Evolutionary conservation across 1,139 yeast genomes (phyloP), one percentile per base, ranked within the genome.

Genomic region (Geotrichum cucujoidarum): DNA sequence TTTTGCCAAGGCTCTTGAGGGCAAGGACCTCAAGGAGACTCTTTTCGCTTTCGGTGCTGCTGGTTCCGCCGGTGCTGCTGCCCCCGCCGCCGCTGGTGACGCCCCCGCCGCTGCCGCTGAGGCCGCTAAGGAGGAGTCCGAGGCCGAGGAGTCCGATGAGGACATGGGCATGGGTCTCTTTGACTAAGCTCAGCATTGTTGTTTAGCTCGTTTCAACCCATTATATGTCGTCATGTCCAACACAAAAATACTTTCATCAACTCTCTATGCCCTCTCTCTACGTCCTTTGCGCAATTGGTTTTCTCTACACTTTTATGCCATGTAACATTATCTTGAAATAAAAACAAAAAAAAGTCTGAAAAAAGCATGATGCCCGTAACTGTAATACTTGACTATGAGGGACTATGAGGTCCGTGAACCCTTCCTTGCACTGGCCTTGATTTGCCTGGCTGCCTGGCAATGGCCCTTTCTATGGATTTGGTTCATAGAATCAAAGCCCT

Each of bases 1-100:
- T 67, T 92, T 77, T 78, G 94, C 97, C 68, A 85, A 87, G 80
- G 97, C 97, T 71, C 81, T 92, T 69, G 95, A 84, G 75, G 97
- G 97, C 73, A 86, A 87, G 80, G 81, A 90, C 81, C 77, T 92
- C 73, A 90, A 90, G 82, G 90, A 86, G 69, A 78, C 88, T 71
- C 78, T 87, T 71, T 79, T 81, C 75, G 83, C 86, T 70, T 78
- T 87, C 75, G 81, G 87, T 67, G 73, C 79, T 60, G 81, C 79
- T 64, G 79, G 83, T 64, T 75, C 43, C 18, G 87, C 94, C 67
- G 86, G 87, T 69, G 77, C 84, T 61, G 77, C 82, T 63, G 74
- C 82, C 56, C 77, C 78, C 58, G 73, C 77, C 57, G 74, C 77
- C 57, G 76, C 75, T 59, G 78, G 75, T 62, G 78, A 74, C 60